Evolutionary conservation across 768 basidiomycete genomes (phyloP).

Genomic region (Agaricus subrufescens): DNA sequence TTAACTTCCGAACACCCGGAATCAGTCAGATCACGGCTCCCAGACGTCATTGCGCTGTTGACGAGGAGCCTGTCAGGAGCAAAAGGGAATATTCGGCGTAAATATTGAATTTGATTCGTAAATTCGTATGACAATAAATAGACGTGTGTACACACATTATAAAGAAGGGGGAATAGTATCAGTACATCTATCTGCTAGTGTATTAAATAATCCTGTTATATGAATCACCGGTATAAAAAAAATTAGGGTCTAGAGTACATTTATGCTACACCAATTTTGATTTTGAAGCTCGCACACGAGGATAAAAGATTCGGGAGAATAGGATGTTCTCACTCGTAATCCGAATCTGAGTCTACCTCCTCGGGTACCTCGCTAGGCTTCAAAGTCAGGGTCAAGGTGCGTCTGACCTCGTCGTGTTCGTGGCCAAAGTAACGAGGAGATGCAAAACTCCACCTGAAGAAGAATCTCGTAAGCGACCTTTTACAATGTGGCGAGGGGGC

Average conservation of each 20-base stretch:
- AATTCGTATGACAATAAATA: conserved; percentile 1
- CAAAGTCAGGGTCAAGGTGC: conserved; percentile 20
- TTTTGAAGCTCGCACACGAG: background rate
- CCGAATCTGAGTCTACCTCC: conserved; percentile 27
- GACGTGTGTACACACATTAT: background rate
- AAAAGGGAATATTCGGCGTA: no score
- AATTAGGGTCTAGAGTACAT: background rate
- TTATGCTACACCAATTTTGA: conserved; percentile 7
- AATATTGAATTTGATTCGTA: background rate
- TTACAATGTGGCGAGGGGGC: background rate
- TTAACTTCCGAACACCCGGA: no score
- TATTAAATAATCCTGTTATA: background rate
- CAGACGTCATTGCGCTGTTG: no score
- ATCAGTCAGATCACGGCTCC: no score
- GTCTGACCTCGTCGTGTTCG: conserved; percentile 45
- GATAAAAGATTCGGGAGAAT: background rate
- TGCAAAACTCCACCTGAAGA: conserved; percentile 60
- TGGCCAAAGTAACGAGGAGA: conserved; percentile 65
- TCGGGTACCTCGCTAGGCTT: conserved; percentile 29
- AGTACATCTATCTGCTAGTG: background rate
- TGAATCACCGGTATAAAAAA: background rate
- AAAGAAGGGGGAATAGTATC: conserved; percentile 6
- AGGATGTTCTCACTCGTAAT: conserved; percentile 26
- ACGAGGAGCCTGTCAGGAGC: no score
- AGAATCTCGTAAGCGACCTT: conserved; percentile 1